Conservation (phyloP, 495 filamentous ascomycete genomes). For the Stereocaulon alpinum region DNA sequence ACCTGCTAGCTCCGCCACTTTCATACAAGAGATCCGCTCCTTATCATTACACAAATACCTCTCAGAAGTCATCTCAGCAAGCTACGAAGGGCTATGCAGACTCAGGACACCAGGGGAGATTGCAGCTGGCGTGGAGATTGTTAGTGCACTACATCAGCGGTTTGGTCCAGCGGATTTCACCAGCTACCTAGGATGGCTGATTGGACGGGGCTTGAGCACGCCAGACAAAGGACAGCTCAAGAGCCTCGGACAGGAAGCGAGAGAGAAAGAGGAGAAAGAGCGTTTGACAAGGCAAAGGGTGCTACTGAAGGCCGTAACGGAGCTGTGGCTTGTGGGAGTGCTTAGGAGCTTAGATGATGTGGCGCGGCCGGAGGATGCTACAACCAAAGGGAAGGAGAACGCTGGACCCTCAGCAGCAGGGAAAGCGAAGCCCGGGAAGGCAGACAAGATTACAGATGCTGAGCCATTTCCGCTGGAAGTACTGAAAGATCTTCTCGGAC, state of each 20-base stretch:
- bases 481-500: conserved; percentile 85
- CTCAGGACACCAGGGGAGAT: conserved; percentile 85
- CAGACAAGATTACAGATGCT: conserved; percentile 37
- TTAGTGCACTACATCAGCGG: conserved; percentile 89
- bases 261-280: conserved; percentile 94
- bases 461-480: conserved; percentile 95
- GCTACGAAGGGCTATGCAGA: conserved; percentile 88
- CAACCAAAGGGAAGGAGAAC: conserved; percentile 54
- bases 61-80: conserved; percentile 95
- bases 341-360: conserved; percentile 85
- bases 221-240: conserved; percentile 84
- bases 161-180: conserved; percentile 91
- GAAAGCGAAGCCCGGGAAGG: conserved; percentile 43
- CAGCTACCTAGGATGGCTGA: conserved; percentile 78
- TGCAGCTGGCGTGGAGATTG: conserved; percentile 81
- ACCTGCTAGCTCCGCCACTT: conserved; percentile 63
- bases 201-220: conserved; percentile 84
- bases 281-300: conserved; percentile 75
- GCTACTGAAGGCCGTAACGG: conserved; percentile 80
- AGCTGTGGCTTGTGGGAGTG: conserved; percentile 89
- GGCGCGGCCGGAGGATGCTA: conserved; percentile 70
- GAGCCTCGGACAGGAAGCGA: conserved; percentile 62
- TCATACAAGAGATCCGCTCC: conserved; percentile 83
- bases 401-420: conserved; percentile 35
- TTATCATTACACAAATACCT: conserved; percentile 95